phyloP scores from a whole-genome alignment of 768 basidiomycete species.

The Pulveroboletus sp. region DNA sequence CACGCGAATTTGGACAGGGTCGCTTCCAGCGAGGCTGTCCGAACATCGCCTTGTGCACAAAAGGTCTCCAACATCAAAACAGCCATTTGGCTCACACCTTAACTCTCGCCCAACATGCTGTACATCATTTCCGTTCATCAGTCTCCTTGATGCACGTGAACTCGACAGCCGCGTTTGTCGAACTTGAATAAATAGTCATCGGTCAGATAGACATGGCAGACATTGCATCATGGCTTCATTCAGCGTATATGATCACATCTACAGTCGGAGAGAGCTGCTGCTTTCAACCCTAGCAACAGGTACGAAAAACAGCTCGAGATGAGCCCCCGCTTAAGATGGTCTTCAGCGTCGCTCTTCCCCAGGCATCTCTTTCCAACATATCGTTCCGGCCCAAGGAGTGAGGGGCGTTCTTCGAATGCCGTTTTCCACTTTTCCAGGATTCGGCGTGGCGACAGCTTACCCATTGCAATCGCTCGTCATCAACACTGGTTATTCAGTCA shows the following conservation, averaged over 20 bases:
- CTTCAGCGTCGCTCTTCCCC: background rate
- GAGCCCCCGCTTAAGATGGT: background rate
- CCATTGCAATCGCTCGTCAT: constrained; percentile 7
- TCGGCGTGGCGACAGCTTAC: constrained; percentile 3
- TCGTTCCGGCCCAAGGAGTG: too few relatives aligned
- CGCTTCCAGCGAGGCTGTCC: too few relatives aligned
- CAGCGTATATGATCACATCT: background rate
- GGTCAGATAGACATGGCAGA: background rate
- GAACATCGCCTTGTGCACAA: too few relatives aligned
- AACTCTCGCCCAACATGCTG: too few relatives aligned
- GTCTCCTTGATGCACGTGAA: background rate
- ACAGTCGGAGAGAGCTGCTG: background rate
- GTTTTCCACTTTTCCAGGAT: constrained; percentile 10
- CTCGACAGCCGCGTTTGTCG: background rate
- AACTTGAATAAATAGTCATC: background rate
- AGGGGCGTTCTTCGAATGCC: background rate
- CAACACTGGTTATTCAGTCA: constrained; percentile 8
- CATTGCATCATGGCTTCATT: background rate
- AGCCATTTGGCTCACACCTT: too few relatives aligned
- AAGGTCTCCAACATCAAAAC: too few relatives aligned
- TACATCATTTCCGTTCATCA: too few relatives aligned
- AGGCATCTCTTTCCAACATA: background rate
- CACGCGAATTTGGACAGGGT: too few relatives aligned
- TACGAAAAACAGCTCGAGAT: background rate
- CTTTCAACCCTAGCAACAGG: background rate